Evolutionary conservation across 495 filamentous ascomycete genomes (phyloP).

Genomic region (Bathelium albidoporum): DNA sequence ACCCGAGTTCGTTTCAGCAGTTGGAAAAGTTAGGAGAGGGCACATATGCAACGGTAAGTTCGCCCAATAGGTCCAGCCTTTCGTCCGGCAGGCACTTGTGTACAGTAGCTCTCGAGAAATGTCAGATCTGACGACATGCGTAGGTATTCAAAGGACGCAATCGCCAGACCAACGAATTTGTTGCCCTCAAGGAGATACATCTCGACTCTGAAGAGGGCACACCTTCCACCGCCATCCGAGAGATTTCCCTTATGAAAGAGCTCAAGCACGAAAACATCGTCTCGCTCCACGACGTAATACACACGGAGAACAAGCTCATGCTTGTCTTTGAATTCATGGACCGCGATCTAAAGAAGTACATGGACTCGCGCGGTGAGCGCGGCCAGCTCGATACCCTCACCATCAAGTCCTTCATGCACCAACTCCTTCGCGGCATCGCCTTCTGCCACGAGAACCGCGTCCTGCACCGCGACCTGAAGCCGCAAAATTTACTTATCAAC

Average conservation of each 20-base stretch:
- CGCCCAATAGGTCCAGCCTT: not conserved
- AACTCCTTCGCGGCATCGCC: constrained; percentile 84
- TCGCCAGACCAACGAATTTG: constrained; percentile 37
- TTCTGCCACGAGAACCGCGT: constrained; percentile 97
- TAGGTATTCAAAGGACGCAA: constrained; percentile 39
- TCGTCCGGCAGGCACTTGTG: not conserved
- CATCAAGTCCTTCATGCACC: constrained; percentile 97
- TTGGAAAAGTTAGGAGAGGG: constrained; percentile 97
- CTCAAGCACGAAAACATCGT: constrained; percentile 96
- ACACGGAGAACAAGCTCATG: constrained; percentile 94
- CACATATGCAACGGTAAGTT: constrained; percentile 86
- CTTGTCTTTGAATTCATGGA: constrained; percentile 93
- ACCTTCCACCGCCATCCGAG: constrained; percentile 90
- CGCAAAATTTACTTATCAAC: constrained; percentile 92
- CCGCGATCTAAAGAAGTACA: constrained; percentile 93
- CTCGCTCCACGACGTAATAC: constrained; percentile 83
- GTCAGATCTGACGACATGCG: constrained; percentile 2
- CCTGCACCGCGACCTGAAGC: constrained; percentile 90
- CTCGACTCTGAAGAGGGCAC: constrained; percentile 96
- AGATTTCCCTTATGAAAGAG: constrained; percentile 93
- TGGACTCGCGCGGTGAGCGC: constrained; percentile 71
- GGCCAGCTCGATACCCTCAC: constrained; percentile 72
- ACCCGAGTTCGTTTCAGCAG: constrained; percentile 95
- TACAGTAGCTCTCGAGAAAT: not conserved
- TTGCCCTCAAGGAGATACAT: constrained; percentile 96